Base-by-base conservation (phyloP, 1,139 yeast genomes). In the Sugiyamaella pinicola region DNA sequence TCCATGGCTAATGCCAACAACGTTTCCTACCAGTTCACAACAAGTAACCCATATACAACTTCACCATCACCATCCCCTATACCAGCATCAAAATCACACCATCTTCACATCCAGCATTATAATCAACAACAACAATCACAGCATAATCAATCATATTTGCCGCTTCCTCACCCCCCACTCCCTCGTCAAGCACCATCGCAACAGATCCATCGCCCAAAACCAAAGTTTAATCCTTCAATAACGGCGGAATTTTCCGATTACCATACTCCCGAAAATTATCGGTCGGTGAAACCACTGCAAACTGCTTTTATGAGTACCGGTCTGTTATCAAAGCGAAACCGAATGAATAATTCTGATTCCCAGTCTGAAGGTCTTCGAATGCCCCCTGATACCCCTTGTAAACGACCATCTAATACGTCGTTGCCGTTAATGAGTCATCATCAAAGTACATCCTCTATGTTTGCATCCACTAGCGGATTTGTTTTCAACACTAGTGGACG, bases 361-460 rank as follows among this genome's bases (percentile, higher is more conserved):
- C 44, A 24, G 9, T 18, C 39, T 21, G 53, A 42, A 12, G 54
- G 48, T 19, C 49, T 40, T 13, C 33, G 55, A 4, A 40, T 52
- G 24, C 76, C 77, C 51, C 96, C 96, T 0, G 96, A 88, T 60
- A 88, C 96, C 0, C 96, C 96, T 0, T 85, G 89, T 64, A 88
- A 87, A 64, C 80, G 79, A 62, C 89, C 72, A 52, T 65, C 53
- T n/a, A 49, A 49, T 31, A 49, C 34, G n/a, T 49, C 52, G 9
- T 13, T 49, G 15, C 52, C 52, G 13, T 12, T 41, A 35, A 49
- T 49, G 9, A 26, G 13, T 24, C 18, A 22, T 10, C 31, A 28
- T 24, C 26, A 22, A 9, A 31, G 21, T 19, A 19, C 38, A 17
- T 18, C 35, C 17, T 19, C 40, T 21, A 31, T 46, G 43, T 46